Evolutionary conservation across 345 rosid genomes (phyloP), one percentile per base, ranked within the genome.

Genomic region (Cardiospermum halicacabum): DNA sequence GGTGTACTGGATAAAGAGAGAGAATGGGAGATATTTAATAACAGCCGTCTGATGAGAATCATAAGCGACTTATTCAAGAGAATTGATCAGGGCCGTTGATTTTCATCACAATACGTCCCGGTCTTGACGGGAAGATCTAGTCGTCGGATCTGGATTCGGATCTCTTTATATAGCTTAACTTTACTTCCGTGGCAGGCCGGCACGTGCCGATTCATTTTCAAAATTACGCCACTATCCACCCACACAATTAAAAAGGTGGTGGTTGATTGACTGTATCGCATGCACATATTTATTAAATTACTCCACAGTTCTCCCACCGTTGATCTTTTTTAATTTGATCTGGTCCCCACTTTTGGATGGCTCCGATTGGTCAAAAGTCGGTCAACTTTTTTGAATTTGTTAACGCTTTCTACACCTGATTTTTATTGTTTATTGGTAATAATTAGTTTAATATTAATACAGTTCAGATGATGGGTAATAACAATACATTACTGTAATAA

Each of bases 61-160:
- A 0, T 19, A 36, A 37, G 81, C n/a, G 81, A 55, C 40, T 18
- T 60, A 40, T 56, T 39, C 24, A 5, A 3, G 21, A 31, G 36
- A n/a, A 43, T 12, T 13, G 16, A 40, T 39, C 1, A 1, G 40
- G 50, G 72, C 82, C 86, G 89, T 81, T 79, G 48, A 94, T 85
- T 84, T 49, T 39, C 55, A 65, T 34, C 32, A 64, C 7, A 32
- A 27, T 75, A 61, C 60, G 74, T 73, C 71, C 70, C 73, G 78
- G 79, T 77, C 75, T 60, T 50, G 81, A 80, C 67, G 79, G 85
- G 73, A 59, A 67, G 72, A 72, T 69, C 58, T 57, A 78, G 82
- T 81, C 85, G 84, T 81, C 77, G 77, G 93, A 89, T 86, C 79
- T 67, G 57, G 74, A 73, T 75, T 69, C 75, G 71, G 72, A 45